Evolutionary conservation across 1,139 yeast genomes (phyloP), one percentile per base, ranked within the genome.

Genomic region (Magnusiomyces tetraspermus): DNA sequence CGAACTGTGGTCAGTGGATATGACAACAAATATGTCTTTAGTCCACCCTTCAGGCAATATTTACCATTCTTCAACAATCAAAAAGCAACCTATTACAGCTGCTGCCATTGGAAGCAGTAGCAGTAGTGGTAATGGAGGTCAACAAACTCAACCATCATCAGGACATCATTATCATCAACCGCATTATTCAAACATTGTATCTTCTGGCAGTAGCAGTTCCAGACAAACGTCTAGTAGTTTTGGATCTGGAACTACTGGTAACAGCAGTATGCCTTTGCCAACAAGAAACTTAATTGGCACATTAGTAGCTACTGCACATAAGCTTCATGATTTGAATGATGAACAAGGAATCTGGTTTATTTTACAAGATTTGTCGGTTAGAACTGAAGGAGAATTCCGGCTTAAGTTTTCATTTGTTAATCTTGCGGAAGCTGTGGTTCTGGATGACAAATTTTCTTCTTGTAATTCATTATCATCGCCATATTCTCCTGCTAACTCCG

Each of bases 321-420:
- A 70, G 55, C 60, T 73, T 17, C 63, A 67, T 47, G 75, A 72
- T 55, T 68, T 71, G 21, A 58, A 64, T 1, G 67, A 69, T 33
- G 58, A 61, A 3, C 60, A 63, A 31, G 76, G 76, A 1, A 68
- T 73, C 23, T 73, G 76, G 76, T 73, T 73, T 56, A 67, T 73
- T 3, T 58, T 72, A 46, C 73, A 71, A 47, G 76, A 73, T 55
- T 60, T 73, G 22, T 69, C 74, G 3, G 71, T 73, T n/a, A 66
- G 76, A 41, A 70, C 72, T 6, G 76, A 73, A 56, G 76, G 76
- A 38, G 70, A 68, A 36, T 73, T 68, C 61, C 68, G 66, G 49
- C 63, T 73, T 45, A 71, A 69, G 59, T 66, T 71, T 52, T 62
- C 67, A 15, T 67, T 73, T 55, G 67, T 66, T 49, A 65, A 69